phyloP scores from a whole-genome alignment of 148 eudicot species.

The Chenopodium formosanum region DNA sequence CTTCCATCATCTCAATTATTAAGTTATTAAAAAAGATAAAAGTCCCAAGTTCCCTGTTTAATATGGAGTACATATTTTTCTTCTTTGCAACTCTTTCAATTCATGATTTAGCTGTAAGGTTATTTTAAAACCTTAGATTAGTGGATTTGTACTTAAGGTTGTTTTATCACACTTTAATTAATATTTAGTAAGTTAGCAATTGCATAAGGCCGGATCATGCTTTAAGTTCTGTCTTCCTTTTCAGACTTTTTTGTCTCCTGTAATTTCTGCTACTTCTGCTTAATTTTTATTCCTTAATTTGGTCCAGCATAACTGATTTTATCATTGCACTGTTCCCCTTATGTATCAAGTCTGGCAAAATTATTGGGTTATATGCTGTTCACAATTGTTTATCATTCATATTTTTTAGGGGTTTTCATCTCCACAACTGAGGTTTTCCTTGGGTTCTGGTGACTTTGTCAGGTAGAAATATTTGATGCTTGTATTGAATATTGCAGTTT shows the following conservation, averaged over 20 bases:
- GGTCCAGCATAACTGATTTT: not conserved
- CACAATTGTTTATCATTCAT: too few species aligned
- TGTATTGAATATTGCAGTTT: conserved; percentile 53
- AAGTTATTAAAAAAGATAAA: too few species aligned
- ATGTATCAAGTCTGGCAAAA: not conserved
- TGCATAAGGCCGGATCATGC: not conserved
- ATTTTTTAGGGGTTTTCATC: not conserved
- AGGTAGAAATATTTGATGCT: not conserved
- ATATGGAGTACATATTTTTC: too few species aligned
- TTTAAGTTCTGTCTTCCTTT: not conserved
- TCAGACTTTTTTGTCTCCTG: not conserved
- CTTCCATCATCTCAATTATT: not conserved
- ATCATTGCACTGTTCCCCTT: too few species aligned
- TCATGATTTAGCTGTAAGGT: not conserved
- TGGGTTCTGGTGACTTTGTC: not conserved
- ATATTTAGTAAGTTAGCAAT: not conserved
- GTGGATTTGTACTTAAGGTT: not conserved
- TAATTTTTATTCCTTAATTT: not conserved
- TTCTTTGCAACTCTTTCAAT: not conserved
- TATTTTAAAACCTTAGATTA: too few species aligned
- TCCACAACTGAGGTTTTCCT: not conserved
- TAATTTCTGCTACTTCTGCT: not conserved
- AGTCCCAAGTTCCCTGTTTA: not conserved
- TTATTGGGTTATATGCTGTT: not conserved
- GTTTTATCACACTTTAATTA: not conserved